Conservation (phyloP, 257 asterid genomes). For the Penstemon newberryi region DNA sequence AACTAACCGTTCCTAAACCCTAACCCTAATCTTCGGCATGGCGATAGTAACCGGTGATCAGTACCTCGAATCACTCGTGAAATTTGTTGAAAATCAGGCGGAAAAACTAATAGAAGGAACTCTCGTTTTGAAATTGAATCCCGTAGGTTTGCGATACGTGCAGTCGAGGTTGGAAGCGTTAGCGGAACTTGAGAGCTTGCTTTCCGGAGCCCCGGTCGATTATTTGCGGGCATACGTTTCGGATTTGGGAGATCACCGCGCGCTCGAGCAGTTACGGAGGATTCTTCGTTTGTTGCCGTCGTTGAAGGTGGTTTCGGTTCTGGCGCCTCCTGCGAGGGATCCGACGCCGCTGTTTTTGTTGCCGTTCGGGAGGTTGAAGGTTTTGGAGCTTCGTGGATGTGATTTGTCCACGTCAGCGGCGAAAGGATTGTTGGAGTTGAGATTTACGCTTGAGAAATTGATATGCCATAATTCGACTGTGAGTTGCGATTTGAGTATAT, state of each 20-base stretch:
- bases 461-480: constrained; percentile 93
- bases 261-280: constrained; percentile 87
- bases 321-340: constrained; percentile 72
- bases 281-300: constrained; percentile 75
- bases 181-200: constrained; percentile 79
- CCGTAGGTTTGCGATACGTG: constrained; percentile 84
- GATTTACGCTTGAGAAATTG: constrained; percentile 89
- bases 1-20: neutral
- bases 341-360: constrained; percentile 76
- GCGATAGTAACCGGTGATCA: constrained; percentile 81
- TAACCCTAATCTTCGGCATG: constrained; percentile 50
- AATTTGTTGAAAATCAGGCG: constrained; percentile 74
- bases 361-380: constrained; percentile 74
- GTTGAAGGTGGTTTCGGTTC: constrained; percentile 75
- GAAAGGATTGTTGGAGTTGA: constrained; percentile 75
- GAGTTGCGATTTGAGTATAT: constrained; percentile 27
- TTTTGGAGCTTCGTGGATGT: constrained; percentile 90
- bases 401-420: constrained; percentile 86
- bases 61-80: constrained; percentile 83
- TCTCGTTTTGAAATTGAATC: constrained; percentile 77
- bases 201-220: constrained; percentile 93
- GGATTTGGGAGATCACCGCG: constrained; percentile 98
- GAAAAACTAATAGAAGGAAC: constrained; percentile 79
- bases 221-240: constrained; percentile 91
- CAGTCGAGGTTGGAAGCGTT: constrained; percentile 84